Evolutionary conservation across 2,329 filamentous ascomycete species (phyloP), one percentile per base, ranked within the genome.

Genomic region (Rhexocercosporidium sp.): DNA sequence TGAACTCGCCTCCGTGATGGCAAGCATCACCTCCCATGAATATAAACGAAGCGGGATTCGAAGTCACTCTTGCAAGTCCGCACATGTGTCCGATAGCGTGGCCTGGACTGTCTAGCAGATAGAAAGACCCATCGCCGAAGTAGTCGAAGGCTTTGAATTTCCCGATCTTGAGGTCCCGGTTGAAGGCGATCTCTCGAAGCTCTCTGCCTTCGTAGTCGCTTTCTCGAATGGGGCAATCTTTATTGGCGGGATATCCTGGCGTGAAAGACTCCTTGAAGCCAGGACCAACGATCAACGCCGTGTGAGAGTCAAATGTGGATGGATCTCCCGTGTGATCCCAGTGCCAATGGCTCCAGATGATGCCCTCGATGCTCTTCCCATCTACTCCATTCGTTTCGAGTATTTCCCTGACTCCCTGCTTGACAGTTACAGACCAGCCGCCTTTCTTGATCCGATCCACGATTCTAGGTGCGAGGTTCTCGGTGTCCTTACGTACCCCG

Each of bases 81-180:
- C 77, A 81, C 0, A 83, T 73, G 64, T 83, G 82, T 0, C 80
- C 81, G 1, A 83, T 74, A 0, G 81, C 80, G 71, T 87, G 85
- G 1, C 86, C 86, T 0, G 85, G 84, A 3, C 81, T 77, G 66
- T 83, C 79, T 0, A 83, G 71, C 1, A 88, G 77, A 72, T 86
- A 87, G 69, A 89, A 85, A 25, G 78, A 81, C 0, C 85, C 85
- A 71, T 88, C 86, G 3, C 81, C 81, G 64, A 87, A 88, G 71
- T 82, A 87, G 72, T 88, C 86, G 29, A 78, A 75, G 1, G 83
- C 83, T 37, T 78, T 71, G 71, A 84, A 85, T 9, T 79, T 73
- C 1, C 82, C 83, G 22, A 85, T 81, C 66, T 80, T 78, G 3
- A 82, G 65, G 5, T 70, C 74, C n/a, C 74, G 68, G 49, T 77